Percentiles rank a stretch among this genome's conserved stretches.
Conservation (phyloP, 257 asterid species). For the Nicotiana undulata region DNA sequence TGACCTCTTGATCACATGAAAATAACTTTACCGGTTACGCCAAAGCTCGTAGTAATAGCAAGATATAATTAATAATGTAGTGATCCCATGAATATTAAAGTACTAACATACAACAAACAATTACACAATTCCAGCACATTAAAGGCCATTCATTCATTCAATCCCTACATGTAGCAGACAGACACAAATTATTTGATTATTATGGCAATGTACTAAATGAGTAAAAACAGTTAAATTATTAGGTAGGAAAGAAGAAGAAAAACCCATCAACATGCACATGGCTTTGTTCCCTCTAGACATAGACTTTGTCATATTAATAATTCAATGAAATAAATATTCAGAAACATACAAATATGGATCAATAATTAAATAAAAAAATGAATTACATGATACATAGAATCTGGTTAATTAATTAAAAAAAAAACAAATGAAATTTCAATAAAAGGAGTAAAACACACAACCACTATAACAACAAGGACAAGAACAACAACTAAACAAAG, state of each 20-base stretch:
- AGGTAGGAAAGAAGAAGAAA: conserved; percentile 23
- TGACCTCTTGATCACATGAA: no score
- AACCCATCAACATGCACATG: conserved; percentile 66
- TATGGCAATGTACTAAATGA: neutral
- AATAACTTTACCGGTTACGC: no score
- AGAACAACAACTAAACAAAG: conserved; percentile 13
- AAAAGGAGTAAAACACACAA: conserved; percentile 22
- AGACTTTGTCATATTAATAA: conserved; percentile 28
- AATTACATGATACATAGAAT: conserved; percentile 42
- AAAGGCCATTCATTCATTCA: neutral
- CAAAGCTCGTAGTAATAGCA: neutral
- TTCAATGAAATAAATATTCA: conserved; percentile 14
- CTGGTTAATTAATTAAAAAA: conserved; percentile 17
- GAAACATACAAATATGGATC: neutral
- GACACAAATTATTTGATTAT: conserved; percentile 6
- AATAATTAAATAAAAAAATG: conserved; percentile 4
- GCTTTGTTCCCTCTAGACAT: conserved; percentile 47
- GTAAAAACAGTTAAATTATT: conserved; percentile 10
- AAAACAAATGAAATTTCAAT: neutral
- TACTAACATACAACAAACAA: conserved; percentile 1
- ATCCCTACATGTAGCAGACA: neutral
- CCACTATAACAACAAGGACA: conserved; percentile 39
- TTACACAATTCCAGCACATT: conserved; percentile 1
- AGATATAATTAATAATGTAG: neutral
- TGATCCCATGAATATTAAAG: conserved; percentile 7